Conservation (phyloP, 1,284 basidiomycete genomes). For the Ganoderma lucidum region DNA sequence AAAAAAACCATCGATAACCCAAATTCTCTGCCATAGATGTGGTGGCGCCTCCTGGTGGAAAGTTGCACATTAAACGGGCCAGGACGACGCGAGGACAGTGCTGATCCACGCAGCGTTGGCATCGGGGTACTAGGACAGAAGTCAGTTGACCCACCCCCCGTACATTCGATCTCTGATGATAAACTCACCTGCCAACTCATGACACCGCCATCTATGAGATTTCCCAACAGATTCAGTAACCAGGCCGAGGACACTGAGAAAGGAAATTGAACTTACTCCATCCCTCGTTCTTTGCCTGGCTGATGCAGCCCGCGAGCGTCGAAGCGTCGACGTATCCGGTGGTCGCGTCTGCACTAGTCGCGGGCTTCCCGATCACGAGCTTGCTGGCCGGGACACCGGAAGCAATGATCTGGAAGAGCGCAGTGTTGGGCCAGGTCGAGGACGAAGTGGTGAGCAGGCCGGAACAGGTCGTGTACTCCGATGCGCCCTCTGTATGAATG, state of each 20-base stretch:
- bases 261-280: slow-evolving; percentile 54
- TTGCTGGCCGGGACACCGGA: slow-evolving; percentile 59
- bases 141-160: slow-evolving; percentile 8
- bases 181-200: slow-evolving; percentile 43
- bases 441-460: slow-evolving; percentile 62
- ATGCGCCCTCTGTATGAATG: slow-evolving; percentile 53
- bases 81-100: slow-evolving; percentile 40
- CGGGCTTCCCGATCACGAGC: slow-evolving; percentile 72
- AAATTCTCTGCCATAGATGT: background rate
- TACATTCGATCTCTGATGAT: background rate
- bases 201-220: slow-evolving; percentile 55
- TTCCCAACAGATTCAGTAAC: background rate
- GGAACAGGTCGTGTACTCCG: slow-evolving; percentile 64
- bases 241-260: background rate
- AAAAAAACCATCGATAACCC: background rate
- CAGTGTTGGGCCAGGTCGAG: slow-evolving; percentile 55
- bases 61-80: slow-evolving; percentile 34
- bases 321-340: slow-evolving; percentile 65
- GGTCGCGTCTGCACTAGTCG: slow-evolving; percentile 55
- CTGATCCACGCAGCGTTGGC: slow-evolving; percentile 58
- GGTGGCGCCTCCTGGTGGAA: background rate
- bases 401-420: slow-evolving; percentile 69
- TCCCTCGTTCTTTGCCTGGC: slow-evolving; percentile 59
- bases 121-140: slow-evolving; percentile 47
- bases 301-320: slow-evolving; percentile 61